Percentiles rank a stretch among this genome's conserved stretches.
These are phyloP conservation scores for Evansstolkia leycettana DNA, from an alignment of 495 filamentous ascomycete genomes.

Conservation along the genomic window DNA sequence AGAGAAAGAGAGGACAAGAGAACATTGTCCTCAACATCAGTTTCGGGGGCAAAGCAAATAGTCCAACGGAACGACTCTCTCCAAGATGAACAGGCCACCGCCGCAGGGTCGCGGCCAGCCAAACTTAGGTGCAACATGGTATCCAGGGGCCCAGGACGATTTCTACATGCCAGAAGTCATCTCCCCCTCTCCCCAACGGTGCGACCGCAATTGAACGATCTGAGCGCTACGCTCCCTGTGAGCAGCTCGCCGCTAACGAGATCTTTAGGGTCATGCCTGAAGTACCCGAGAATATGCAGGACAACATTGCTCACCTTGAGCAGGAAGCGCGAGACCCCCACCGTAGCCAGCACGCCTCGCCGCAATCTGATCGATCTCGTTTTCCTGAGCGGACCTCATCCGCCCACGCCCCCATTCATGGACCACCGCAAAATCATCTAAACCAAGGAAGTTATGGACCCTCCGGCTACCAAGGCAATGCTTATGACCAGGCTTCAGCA, in stretches of 20 bases:
- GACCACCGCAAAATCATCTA: slow-evolving; percentile 11
- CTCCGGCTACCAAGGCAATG: slow-evolving; percentile 16
- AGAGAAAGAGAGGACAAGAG: too few relatives aligned
- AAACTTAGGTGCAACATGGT: slow-evolving; percentile 72
- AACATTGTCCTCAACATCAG: too few relatives aligned
- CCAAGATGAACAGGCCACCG: slow-evolving; percentile 28
- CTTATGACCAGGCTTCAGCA: slow-evolving; percentile 31
- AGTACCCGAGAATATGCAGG: slow-evolving; percentile 78
- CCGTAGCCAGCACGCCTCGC: slow-evolving; percentile 25
- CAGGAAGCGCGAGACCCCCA: slow-evolving; percentile 49
- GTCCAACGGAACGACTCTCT: background rate
- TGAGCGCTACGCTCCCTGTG: too few relatives aligned
- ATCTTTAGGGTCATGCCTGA: slow-evolving; percentile 56
- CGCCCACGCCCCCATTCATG: slow-evolving; percentile 21
- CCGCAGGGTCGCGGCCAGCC: slow-evolving; percentile 31
- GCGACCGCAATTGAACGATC: slow-evolving; percentile 11
- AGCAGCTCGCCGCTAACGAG: slow-evolving; percentile 7
- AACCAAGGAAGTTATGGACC: slow-evolving; percentile 5
- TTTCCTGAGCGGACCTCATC: slow-evolving; percentile 29
- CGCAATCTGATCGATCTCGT: slow-evolving; percentile 26
- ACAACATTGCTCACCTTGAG: slow-evolving; percentile 81
- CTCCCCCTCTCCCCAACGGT: slow-evolving; percentile 86
- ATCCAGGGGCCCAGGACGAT: slow-evolving; percentile 80
- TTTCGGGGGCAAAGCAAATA: too few relatives aligned
- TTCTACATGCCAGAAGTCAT: slow-evolving; percentile 71